Conservation (phyloP, 768 basidiomycete species). For the Boletus rufocinnamomeus region DNA sequence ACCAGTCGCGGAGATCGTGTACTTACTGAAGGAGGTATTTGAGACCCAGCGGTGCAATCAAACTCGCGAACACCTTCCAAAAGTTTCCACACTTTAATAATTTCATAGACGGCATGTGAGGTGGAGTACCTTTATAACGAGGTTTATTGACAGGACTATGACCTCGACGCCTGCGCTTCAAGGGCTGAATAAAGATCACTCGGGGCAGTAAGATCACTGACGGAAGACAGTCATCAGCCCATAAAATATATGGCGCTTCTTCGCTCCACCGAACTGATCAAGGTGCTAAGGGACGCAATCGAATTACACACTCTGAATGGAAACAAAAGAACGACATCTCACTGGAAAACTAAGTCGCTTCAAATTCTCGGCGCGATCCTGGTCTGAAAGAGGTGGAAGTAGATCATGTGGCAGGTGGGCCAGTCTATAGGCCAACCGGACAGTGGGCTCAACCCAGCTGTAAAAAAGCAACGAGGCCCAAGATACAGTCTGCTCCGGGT, state of each 20-base stretch:
- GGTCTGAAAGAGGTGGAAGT: conserved; percentile 5
- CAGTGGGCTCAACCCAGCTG: conserved; percentile 4
- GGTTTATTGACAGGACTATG: not conserved
- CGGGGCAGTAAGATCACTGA: not conserved
- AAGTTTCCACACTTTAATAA: not conserved
- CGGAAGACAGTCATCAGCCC: conserved; percentile 6
- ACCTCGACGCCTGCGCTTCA: not conserved
- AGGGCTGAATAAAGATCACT: not conserved
- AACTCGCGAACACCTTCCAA: not conserved
- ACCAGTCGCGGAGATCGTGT: not conserved
- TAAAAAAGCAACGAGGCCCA: conserved; percentile 1
- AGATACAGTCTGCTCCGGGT: conserved; percentile 3
- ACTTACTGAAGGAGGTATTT: conserved; percentile 4
- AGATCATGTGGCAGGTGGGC: not conserved
- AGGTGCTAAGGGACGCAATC: not conserved
- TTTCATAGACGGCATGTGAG: not conserved
- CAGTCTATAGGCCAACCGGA: conserved; percentile 1
- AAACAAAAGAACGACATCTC: not conserved
- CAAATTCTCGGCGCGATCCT: not conserved
- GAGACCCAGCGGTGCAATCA: not conserved
- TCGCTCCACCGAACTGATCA: conserved; percentile 2
- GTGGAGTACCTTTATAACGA: not conserved
- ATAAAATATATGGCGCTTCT: conserved; percentile 4
- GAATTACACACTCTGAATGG: not conserved
- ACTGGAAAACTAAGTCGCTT: not conserved